Evolutionary conservation across 208 protist species (phyloP), one percentile per base, ranked within the genome.

Genomic region (Kentomonas sorsogonicus): DNA sequence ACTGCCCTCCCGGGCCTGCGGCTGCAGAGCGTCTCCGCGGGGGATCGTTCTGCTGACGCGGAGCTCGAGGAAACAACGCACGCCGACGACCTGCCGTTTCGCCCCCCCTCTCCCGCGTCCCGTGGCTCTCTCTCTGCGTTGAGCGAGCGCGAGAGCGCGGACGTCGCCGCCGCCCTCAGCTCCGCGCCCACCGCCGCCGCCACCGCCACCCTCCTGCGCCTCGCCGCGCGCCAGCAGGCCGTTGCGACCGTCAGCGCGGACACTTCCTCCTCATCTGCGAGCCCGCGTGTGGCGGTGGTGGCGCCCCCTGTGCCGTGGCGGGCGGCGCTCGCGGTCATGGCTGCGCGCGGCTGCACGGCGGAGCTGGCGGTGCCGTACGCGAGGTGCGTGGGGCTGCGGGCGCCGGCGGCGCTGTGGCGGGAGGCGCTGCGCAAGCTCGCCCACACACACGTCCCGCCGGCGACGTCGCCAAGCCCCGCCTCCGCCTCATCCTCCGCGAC

Each of bases 361-460:
- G 83, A 85, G 53, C 26, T 74, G 10, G 64, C 69, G 22, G 44
- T 75, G 38, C 53, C 75, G 1, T 82, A 80, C 55, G 39, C 67
- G 6, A 78, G 76, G 6, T 72, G 72, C 38, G 69, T 82, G 6
- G 83, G 76, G 4, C 60, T 84, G 5, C 59, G 73, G 44, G 71
- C 65, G 9, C 74, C 83, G 6, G 54, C n/a, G n/a, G n/a, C 77
- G 23, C 23, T 46, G 29, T 91, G 83, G 83, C 45, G 22, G 31
- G 52, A 30, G 23, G 72, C 83, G 3, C 48, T 87, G 59, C 25
- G 44, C 33, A 18, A 46, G 48, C 57, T 84, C 29, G 22, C 23
- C 9, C 4, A 29, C 25, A 23, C 51, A 0, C 43, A 61, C 33
- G 61, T 48, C n/a, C n/a, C 20, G 34, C 27, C 2, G 33, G 38